Evolutionary conservation across 2,329 filamentous ascomycete species (phyloP).

Genomic region (Catunica adiposa): DNA sequence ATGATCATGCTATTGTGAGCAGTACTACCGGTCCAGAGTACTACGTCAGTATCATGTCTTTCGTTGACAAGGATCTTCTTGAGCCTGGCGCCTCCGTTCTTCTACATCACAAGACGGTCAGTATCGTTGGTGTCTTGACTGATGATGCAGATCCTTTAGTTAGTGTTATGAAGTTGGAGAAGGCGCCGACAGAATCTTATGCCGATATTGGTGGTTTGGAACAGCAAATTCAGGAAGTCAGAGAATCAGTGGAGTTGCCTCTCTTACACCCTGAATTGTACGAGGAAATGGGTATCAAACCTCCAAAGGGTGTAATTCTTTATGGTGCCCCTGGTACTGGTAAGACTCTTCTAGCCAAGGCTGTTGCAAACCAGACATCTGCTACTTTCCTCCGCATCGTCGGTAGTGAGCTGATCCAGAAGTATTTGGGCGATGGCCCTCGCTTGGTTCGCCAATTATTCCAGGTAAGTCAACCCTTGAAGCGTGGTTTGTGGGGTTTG

Average conservation of each 20-base stretch:
- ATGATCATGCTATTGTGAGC: conserved; percentile 96
- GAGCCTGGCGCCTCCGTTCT: conserved; percentile 92
- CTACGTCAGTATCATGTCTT: conserved; percentile 99
- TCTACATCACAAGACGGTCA: conserved; percentile 93
- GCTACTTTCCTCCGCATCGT: conserved; percentile 96
- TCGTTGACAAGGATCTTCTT: conserved; percentile 95
- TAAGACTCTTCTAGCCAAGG: conserved; percentile 90
- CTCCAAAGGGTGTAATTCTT: conserved; percentile 96
- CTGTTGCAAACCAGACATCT: conserved; percentile 96
- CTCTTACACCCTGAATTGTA: conserved; percentile 92
- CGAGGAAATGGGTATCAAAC: conserved; percentile 99
- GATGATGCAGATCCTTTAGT: conserved; percentile 92
- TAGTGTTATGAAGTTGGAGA: conserved; percentile 98
- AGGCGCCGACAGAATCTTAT: conserved; percentile 94
- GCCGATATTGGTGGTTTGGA: conserved; percentile 96
- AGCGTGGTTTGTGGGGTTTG: not conserved
- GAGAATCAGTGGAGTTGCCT: conserved; percentile 90
- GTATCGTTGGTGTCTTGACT: conserved; percentile 90
- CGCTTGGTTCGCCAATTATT: conserved; percentile 90
- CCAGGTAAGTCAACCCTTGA: conserved; percentile 37
- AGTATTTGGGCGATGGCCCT: conserved; percentile 93
- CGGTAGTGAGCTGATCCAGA: conserved; percentile 93
- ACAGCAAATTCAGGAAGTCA: conserved; percentile 88
- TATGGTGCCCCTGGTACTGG: conserved; percentile 95
- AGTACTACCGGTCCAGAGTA: conserved; percentile 96